phyloP scores from a whole-genome alignment of 805 yeast species.

The Hanseniaspora valbyensis region DNA sequence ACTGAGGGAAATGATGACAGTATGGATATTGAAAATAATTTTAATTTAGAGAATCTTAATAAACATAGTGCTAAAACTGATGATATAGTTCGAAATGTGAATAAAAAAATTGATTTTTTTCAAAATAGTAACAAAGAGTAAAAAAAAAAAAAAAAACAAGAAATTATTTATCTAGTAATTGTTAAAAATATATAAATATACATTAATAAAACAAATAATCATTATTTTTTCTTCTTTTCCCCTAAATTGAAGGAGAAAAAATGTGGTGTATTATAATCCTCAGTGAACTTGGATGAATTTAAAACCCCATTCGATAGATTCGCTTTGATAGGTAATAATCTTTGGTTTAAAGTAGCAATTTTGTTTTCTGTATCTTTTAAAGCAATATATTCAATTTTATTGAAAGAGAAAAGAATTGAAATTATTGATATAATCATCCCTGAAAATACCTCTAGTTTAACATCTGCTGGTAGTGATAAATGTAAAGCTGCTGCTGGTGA shows the following conservation, averaged over 20 bases:
- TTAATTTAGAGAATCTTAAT: background rate
- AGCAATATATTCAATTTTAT: slow-evolving; percentile 21
- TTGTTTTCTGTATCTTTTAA: slow-evolving; percentile 19
- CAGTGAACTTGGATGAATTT: slow-evolving; percentile 25
- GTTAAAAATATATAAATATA: background rate
- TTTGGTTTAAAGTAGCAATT: slow-evolving; percentile 20
- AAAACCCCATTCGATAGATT: slow-evolving; percentile 26
- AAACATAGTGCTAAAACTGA: background rate
- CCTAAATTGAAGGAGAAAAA: slow-evolving; percentile 23
- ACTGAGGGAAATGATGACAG: background rate
- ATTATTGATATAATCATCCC: slow-evolving; percentile 23
- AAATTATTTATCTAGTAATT: background rate
- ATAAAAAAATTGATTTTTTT: too few relatives aligned
- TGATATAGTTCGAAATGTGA: background rate
- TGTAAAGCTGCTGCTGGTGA: background rate
- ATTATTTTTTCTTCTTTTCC: slow-evolving; percentile 20
- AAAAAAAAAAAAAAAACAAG: background rate
- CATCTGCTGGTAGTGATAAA: slow-evolving; percentile 24
- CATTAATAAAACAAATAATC: background rate
- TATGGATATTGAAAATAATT: background rate
- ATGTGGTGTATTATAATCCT: slow-evolving; percentile 24
- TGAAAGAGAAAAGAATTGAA: slow-evolving; percentile 24
- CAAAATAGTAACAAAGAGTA: too few relatives aligned
- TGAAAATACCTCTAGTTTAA: slow-evolving; percentile 23
- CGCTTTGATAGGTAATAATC: slow-evolving; percentile 25